Conservation (phyloP, 306 rosid species). For the Medicago arabica region DNA sequence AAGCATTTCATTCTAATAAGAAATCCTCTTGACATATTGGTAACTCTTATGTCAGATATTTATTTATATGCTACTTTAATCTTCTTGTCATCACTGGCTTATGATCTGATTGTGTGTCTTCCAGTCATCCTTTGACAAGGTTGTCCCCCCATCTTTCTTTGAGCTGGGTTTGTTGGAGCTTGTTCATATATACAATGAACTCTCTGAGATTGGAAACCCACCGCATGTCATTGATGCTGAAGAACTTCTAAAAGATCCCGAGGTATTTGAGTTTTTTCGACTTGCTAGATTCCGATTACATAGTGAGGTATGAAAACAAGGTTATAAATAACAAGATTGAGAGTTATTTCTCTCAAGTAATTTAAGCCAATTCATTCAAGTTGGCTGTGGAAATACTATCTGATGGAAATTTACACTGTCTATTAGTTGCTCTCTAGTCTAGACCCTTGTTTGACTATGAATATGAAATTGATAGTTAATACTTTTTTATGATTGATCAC, state of each 20-base stretch:
- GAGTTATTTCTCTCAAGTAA: too few relatives aligned
- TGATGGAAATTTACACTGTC: too few relatives aligned
- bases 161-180: slow-evolving; percentile 75
- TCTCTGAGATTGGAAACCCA: slow-evolving; percentile 65
- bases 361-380: too few relatives aligned
- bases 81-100: slow-evolving; percentile 13
- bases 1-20: slow-evolving; percentile 78
- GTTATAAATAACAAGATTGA: too few relatives aligned
- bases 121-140: slow-evolving; percentile 79
- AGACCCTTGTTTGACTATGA: too few relatives aligned
- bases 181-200: slow-evolving; percentile 69
- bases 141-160: slow-evolving; percentile 65
- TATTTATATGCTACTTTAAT: not conserved
- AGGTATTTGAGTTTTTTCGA: not conserved
- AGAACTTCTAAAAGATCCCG: slow-evolving; percentile 74
- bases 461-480: too few relatives aligned
- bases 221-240: slow-evolving; percentile 75
- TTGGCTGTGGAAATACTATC: too few relatives aligned
- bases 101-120: slow-evolving; percentile 20
- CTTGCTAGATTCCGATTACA: slow-evolving; percentile 16
- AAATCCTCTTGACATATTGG: slow-evolving; percentile 87
- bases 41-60: slow-evolving; percentile 25
- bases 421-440: too few relatives aligned
- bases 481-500: too few relatives aligned
- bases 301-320: not conserved